phyloP scores from a whole-genome alignment of 106 monocot species.

The Dioscorea zingiberensis region DNA sequence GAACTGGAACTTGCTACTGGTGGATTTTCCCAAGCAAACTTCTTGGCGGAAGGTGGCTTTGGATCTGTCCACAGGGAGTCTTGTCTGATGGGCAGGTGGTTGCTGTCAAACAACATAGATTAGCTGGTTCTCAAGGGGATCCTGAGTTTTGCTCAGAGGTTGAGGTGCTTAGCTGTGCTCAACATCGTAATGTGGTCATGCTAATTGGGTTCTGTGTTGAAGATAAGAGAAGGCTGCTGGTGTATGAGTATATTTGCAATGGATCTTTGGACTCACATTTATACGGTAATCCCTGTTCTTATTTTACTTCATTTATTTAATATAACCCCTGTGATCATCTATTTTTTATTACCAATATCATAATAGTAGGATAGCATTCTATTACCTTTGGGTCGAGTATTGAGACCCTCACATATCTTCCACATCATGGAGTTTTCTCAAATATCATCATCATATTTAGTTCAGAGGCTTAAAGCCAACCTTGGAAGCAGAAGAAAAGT shows the following conservation, averaged over 20 bases:
- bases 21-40: constrained; percentile 27
- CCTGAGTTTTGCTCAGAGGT: constrained; percentile 26
- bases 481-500: no score
- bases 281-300: constrained; percentile 15
- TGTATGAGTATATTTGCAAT: constrained; percentile 36
- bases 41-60: constrained; percentile 26
- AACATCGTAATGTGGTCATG: constrained; percentile 31
- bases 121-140: constrained; percentile 26
- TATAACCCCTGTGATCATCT: background rate
- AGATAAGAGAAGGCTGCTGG: constrained; percentile 18
- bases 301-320: background rate
- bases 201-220: constrained; percentile 25
- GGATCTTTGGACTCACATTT: constrained; percentile 24
- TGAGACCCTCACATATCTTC: no score
- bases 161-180: constrained; percentile 26
- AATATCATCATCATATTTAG: no score
- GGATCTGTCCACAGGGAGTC: constrained; percentile 19
- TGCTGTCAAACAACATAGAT: constrained; percentile 26
- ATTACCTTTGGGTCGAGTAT: background rate
- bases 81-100: constrained; percentile 26
- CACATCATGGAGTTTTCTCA: no score
- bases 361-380: no score
- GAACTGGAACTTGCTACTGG: constrained; percentile 23
- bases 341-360: no score
- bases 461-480: no score